Conservation (phyloP, 495 filamentous ascomycete genomes). For the Podospora anserina region DNA sequence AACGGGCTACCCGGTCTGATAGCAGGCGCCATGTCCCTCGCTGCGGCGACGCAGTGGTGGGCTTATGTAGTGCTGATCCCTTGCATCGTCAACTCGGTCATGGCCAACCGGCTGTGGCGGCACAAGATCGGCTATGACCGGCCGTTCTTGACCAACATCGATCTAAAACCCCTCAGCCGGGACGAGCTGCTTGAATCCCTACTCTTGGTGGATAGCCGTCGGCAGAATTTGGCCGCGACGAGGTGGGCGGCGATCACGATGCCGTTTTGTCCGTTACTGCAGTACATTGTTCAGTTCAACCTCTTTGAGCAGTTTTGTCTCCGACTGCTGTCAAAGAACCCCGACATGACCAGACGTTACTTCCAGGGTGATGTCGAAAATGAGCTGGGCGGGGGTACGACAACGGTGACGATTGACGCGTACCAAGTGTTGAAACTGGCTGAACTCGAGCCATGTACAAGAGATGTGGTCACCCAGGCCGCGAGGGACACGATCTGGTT, state of each 20-base stretch:
- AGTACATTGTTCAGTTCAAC: slow-evolving; percentile 37
- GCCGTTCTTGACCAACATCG: slow-evolving; percentile 28
- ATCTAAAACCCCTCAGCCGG: slow-evolving; percentile 16
- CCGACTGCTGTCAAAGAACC: slow-evolving; percentile 20
- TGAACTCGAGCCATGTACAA: not conserved
- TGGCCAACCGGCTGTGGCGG: slow-evolving; percentile 48
- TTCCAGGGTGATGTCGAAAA: not conserved
- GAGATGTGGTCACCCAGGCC: not conserved
- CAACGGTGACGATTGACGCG: not conserved
- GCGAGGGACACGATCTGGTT: slow-evolving; percentile 32
- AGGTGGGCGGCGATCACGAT: slow-evolving; percentile 6
- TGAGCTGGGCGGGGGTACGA: too few relatives aligned
- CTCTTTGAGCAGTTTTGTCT: slow-evolving; percentile 42
- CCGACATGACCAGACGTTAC: not conserved
- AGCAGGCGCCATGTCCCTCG: slow-evolving; percentile 50
- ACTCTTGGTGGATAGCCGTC: slow-evolving; percentile 32
- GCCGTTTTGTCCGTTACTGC: slow-evolving; percentile 34
- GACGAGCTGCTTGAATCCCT: slow-evolving; percentile 33
- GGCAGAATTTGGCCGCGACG: slow-evolving; percentile 23
- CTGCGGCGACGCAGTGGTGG: slow-evolving; percentile 49
- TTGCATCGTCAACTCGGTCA: slow-evolving; percentile 43
- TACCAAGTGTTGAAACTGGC: slow-evolving; percentile 24
- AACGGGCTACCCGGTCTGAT: slow-evolving; percentile 45
- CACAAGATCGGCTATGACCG: slow-evolving; percentile 47
- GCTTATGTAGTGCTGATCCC: slow-evolving; percentile 50